A percentile compares a stretch with the other conserved stretches of the same genome.
Conservation (phyloP, 2,329 filamentous ascomycete genomes). For the Fusarium goolgardi region DNA sequence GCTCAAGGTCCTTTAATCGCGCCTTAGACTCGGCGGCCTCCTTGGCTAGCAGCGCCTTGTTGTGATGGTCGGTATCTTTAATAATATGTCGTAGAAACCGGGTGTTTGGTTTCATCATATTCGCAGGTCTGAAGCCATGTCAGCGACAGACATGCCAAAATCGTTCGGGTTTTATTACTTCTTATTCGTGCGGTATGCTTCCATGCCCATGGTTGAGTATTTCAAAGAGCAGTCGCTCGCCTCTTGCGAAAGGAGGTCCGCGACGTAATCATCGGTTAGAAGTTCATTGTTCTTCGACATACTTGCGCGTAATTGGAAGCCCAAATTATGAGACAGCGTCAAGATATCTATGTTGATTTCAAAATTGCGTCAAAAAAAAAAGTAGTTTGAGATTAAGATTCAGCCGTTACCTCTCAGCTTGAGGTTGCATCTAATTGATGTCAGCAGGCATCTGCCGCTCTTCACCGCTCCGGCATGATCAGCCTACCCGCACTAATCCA, state of each 20-base stretch:
- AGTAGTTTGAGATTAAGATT: conserved; percentile 3
- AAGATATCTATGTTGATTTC: conserved; percentile 4
- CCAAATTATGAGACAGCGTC: conserved; percentile 2
- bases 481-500: conserved; percentile 39
- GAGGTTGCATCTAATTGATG: conserved; percentile 24
- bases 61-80: conserved; percentile 87
- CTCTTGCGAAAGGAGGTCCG: conserved; percentile 81
- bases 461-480: conserved; percentile 37
- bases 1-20: conserved; percentile 72
- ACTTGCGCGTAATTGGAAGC: not conserved
- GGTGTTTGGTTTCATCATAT: conserved; percentile 88
- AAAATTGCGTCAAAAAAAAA: conserved; percentile 18
- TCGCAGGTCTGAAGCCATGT: conserved; percentile 64
- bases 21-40: conserved; percentile 83
- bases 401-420: not conserved
- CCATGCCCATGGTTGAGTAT: conserved; percentile 79
- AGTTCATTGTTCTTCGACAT: conserved; percentile 63
- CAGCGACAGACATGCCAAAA: conserved; percentile 32
- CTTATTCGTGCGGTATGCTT: conserved; percentile 67
- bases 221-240: conserved; percentile 78
- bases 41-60: conserved; percentile 84
- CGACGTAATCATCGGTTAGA: conserved; percentile 81
- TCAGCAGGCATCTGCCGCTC: conserved; percentile 34
- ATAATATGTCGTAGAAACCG: conserved; percentile 90
- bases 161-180: conserved; percentile 55